These are phyloP conservation scores for Brasenia schreberi DNA, from an alignment of 164 flowering plant species.

Conservation along the genomic window DNA sequence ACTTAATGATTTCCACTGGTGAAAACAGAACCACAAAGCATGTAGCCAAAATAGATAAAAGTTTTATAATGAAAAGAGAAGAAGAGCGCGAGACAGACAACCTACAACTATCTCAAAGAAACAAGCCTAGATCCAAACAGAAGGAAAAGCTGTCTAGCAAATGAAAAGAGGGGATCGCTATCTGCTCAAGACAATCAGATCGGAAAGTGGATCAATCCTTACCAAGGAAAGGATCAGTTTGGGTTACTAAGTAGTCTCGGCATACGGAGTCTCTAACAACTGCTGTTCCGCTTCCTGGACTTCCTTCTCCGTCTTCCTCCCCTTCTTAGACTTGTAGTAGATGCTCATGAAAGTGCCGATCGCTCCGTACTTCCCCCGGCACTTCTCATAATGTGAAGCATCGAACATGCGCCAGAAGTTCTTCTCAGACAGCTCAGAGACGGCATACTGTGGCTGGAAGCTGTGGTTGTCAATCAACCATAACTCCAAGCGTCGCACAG, in stretches of 20 bases:
- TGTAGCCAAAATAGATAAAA: neutral
- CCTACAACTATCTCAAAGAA: neutral
- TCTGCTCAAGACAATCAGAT: neutral
- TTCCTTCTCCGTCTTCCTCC: constrained; percentile 95
- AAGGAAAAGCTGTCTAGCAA: neutral
- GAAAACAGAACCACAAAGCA: neutral
- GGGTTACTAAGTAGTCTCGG: constrained; percentile 37
- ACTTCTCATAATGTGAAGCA: constrained; percentile 67
- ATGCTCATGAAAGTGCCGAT: constrained; percentile 97
- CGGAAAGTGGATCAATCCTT: neutral
- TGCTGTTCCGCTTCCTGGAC: constrained; percentile 96
- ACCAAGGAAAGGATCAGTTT: neutral
- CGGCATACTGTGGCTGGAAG: constrained; percentile 95
- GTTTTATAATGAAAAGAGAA: neutral
- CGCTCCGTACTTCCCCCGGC: constrained; percentile 80
- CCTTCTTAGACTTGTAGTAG: constrained; percentile 95
- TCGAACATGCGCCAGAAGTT: constrained; percentile 98
- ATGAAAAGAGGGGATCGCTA: neutral
- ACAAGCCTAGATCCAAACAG: neutral
- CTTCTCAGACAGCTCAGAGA: constrained; percentile 83
- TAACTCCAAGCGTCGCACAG: constrained; percentile 70
- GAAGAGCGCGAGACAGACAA: neutral
- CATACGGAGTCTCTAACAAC: constrained; percentile 53
- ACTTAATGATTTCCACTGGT: neutral
- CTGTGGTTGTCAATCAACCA: constrained; percentile 98